Conservation (phyloP, 495 filamentous ascomycete genomes). For the Penicillium chermesinum region DNA sequence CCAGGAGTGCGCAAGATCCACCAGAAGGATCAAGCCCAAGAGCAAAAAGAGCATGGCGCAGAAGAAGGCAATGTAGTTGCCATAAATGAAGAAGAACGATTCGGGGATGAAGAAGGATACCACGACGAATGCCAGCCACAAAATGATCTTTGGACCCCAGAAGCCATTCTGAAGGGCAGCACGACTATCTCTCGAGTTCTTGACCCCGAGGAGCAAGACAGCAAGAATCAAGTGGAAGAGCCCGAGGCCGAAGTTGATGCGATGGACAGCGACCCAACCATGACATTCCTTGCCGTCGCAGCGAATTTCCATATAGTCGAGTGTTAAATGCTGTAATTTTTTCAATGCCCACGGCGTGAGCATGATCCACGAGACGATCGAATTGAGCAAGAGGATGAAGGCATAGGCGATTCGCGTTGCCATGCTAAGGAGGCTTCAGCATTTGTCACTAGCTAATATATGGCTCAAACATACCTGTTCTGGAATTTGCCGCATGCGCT, state of each 20-base stretch:
- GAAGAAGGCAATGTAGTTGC: slow-evolving; percentile 84
- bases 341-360: slow-evolving; percentile 98
- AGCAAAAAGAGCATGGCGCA: slow-evolving; percentile 93
- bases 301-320: slow-evolving; percentile 91
- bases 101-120: slow-evolving; percentile 94
- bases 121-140: slow-evolving; percentile 82
- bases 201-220: slow-evolving; percentile 77
- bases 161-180: slow-evolving; percentile 91
- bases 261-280: slow-evolving; percentile 92
- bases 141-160: slow-evolving; percentile 82
- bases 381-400: slow-evolving; percentile 92
- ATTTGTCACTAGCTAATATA: background rate
- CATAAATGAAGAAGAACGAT: slow-evolving; percentile 90
- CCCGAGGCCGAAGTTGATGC: slow-evolving; percentile 95
- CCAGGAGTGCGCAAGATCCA: slow-evolving; percentile 97
- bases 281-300: slow-evolving; percentile 89
- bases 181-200: slow-evolving; percentile 77
- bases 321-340: slow-evolving; percentile 81
- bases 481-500: slow-evolving; percentile 94
- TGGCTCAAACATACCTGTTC: slow-evolving; percentile 63
- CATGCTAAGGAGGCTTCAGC: slow-evolving; percentile 55
- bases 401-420: slow-evolving; percentile 97
- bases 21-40: slow-evolving; percentile 84
- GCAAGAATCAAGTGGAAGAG: slow-evolving; percentile 87
- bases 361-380: slow-evolving; percentile 96